These are phyloP conservation scores for Gremmenia infestans DNA, from an alignment of 2,329 filamentous ascomycete species.

Conservation along the genomic window DNA sequence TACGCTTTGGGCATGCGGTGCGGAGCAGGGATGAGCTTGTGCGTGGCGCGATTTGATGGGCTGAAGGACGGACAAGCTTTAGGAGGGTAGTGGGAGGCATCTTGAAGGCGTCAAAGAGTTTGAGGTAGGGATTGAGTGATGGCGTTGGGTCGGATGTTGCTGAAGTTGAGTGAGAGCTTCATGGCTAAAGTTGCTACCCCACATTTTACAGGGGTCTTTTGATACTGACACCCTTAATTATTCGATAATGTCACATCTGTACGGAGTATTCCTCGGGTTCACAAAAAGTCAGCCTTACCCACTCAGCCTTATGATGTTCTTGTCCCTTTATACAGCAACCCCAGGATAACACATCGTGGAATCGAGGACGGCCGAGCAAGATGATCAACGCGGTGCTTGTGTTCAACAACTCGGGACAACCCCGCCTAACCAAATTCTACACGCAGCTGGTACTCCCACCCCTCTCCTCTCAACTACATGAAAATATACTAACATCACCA, in stretches of 20 bases:
- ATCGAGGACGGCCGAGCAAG: slow-evolving; percentile 18
- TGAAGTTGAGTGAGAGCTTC: background rate
- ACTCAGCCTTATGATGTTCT: background rate
- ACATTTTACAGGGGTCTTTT: background rate
- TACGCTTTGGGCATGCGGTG: background rate
- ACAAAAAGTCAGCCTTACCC: no score
- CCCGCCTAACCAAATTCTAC: slow-evolving; percentile 96
- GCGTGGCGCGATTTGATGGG: background rate
- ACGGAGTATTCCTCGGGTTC: no score
- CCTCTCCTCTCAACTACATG: background rate
- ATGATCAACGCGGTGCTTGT: slow-evolving; percentile 99
- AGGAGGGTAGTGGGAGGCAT: slow-evolving; percentile 5
- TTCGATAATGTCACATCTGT: no score
- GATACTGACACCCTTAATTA: no score
- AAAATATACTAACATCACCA: slow-evolving; percentile 10
- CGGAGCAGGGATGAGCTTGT: background rate
- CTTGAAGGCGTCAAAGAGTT: background rate
- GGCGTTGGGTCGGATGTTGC: background rate
- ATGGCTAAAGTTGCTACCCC: slow-evolving; percentile 6
- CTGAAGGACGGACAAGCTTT: slow-evolving; percentile 2
- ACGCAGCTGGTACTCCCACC: slow-evolving; percentile 70
- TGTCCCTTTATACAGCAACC: no score
- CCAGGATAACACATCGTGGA: no score
- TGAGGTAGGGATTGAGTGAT: background rate
- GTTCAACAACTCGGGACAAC: slow-evolving; percentile 97